These are phyloP conservation scores for Nakaseomyces glabratus DNA, from an alignment of 1,139 yeast species.

Conservation along the genomic window DNA sequence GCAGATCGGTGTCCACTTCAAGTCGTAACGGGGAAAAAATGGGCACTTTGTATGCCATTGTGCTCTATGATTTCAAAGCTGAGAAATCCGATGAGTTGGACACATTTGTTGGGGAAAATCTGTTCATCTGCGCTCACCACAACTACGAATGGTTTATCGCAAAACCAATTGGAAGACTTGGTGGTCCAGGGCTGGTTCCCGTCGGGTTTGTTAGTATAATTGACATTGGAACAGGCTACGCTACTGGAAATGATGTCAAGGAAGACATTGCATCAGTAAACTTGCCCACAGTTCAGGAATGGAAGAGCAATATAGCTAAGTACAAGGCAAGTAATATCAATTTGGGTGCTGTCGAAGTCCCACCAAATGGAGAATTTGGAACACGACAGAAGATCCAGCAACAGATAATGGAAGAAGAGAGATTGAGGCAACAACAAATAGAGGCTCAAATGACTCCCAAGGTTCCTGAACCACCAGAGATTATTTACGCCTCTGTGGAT, in stretches of 20 bases:
- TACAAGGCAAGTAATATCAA: slow-evolving; percentile 87
- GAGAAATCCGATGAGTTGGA: slow-evolving; percentile 84
- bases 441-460: slow-evolving; percentile 14
- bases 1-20: slow-evolving; percentile 7
- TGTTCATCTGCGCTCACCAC: slow-evolving; percentile 91
- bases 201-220: slow-evolving; percentile 81
- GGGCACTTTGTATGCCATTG: slow-evolving; percentile 51
- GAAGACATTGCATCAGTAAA: slow-evolving; percentile 54
- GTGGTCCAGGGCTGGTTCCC: slow-evolving; percentile 96
- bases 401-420: slow-evolving; percentile 4
- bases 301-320: slow-evolving; percentile 86
- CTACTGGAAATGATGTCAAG: slow-evolving; percentile 40
- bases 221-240: slow-evolving; percentile 57
- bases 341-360: slow-evolving; percentile 36
- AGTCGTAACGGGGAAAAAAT: slow-evolving; percentile 14
- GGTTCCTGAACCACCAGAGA: slow-evolving; percentile 20
- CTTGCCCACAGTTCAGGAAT: slow-evolving; percentile 87
- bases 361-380: slow-evolving; percentile 3
- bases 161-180: slow-evolving; percentile 86
- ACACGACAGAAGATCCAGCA: slow-evolving; percentile 11
- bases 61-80: slow-evolving; percentile 76
- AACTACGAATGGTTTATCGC: slow-evolving; percentile 97
- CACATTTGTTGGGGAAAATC: slow-evolving; percentile 76
- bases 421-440: slow-evolving; percentile 9
- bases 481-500: slow-evolving; percentile 66